phyloP scores from a whole-genome alignment of 169 alveolate genomes.

The Plasmodium sp. region DNA sequence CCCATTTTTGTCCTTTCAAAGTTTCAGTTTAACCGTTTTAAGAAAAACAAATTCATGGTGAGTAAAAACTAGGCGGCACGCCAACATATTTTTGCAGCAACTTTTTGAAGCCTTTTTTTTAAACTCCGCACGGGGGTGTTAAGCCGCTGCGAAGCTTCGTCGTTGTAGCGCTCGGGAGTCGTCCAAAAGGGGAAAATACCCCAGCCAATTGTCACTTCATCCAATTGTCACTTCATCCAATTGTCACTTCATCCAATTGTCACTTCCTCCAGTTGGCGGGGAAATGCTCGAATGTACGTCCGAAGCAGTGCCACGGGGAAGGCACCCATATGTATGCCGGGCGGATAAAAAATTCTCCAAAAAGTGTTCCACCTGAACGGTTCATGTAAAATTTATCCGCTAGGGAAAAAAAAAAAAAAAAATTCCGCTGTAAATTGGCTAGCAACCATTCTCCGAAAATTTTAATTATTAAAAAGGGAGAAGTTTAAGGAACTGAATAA shows the following conservation, averaged over 20 bases:
- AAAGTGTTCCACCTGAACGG: background rate
- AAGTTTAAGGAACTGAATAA: background rate
- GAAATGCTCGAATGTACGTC: background rate
- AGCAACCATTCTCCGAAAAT: background rate
- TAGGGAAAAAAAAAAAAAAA: background rate
- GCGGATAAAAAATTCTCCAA: background rate
- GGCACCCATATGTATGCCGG: background rate
- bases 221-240: background rate
- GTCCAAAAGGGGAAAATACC: background rate
- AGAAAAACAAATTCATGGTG: background rate
- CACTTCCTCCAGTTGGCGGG: background rate
- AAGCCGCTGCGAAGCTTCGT: background rate
- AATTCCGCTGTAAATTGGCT: background rate
- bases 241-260: background rate
- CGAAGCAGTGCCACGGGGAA: background rate
- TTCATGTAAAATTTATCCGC: background rate
- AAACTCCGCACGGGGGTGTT: background rate
- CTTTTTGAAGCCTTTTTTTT: background rate
- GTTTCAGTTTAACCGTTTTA: background rate
- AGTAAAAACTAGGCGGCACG: background rate
- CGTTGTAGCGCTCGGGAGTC: background rate
- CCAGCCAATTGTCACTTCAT: background rate
- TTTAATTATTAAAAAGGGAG: background rate
- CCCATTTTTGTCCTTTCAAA: background rate
- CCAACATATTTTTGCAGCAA: background rate